These are phyloP conservation scores for Thalassiosira livingstoniorum DNA, from an alignment of 352 stramenopile genomes.

Conservation along the genomic window DNA sequence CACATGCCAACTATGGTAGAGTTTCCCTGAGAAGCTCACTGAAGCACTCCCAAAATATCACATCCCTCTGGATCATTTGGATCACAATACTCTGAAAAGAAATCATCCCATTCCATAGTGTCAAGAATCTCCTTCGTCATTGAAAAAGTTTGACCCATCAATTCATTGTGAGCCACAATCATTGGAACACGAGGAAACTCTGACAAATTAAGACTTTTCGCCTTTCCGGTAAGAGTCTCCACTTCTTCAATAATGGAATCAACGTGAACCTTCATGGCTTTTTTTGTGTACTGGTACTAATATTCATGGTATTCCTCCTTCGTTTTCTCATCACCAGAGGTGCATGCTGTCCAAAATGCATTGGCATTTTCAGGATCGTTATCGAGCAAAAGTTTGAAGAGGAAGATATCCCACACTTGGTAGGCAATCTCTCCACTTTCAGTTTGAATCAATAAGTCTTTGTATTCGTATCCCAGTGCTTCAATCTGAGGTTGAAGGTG, in stretches of 20 bases:
- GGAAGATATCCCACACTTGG: constrained; percentile 41
- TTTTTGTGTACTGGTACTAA: constrained; percentile 16
- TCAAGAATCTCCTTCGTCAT: constrained; percentile 8
- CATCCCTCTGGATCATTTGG: neutral
- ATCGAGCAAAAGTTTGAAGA: constrained; percentile 35
- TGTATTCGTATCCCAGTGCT: constrained; percentile 48
- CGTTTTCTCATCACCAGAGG: constrained; percentile 9
- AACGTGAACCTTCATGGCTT: constrained; percentile 11
- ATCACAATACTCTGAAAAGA: neutral
- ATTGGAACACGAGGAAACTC: constrained; percentile 11
- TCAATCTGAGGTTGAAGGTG: constrained; percentile 38
- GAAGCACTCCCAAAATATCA: neutral
- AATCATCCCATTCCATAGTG: constrained; percentile 5
- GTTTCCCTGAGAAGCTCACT: too few relatives aligned
- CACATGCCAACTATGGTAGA: too few relatives aligned
- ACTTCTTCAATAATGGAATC: constrained; percentile 15
- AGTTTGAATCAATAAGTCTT: constrained; percentile 50
- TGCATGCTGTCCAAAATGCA: constrained; percentile 9
- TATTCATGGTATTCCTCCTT: constrained; percentile 13
- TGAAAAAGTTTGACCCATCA: constrained; percentile 12
- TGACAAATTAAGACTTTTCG: neutral
- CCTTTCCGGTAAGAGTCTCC: constrained; percentile 3
- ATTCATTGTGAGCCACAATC: constrained; percentile 15
- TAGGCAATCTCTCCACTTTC: constrained; percentile 48
- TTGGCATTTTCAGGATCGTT: constrained; percentile 3